Conservation (phyloP, 257 asterid genomes). For the Scutellaria minor region DNA sequence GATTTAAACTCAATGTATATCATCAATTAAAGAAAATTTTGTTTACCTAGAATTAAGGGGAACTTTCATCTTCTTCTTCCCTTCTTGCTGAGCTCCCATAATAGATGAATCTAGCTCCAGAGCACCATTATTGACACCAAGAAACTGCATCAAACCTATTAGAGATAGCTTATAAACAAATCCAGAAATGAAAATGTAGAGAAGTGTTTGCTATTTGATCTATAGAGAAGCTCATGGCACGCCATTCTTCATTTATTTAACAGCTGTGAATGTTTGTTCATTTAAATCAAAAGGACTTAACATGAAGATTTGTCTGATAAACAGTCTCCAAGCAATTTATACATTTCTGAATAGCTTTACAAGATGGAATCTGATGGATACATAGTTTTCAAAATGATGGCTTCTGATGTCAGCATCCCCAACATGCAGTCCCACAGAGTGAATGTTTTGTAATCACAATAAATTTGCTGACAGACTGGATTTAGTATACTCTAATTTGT, state of each 20-base stretch:
- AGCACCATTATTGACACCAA: slow-evolving; percentile 89
- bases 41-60: slow-evolving; percentile 92
- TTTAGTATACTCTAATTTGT: not conserved
- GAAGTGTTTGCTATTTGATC: slow-evolving; percentile 15
- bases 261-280: slow-evolving; percentile 18
- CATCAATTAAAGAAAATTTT: slow-evolving; percentile 17
- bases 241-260: slow-evolving; percentile 10
- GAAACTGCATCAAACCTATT: slow-evolving; percentile 76
- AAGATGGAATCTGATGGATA: slow-evolving; percentile 20
- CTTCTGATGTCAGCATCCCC: slow-evolving; percentile 21
- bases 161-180: slow-evolving; percentile 50
- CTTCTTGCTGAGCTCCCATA: slow-evolving; percentile 93
- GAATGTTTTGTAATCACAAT: not conserved
- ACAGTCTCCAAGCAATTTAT: slow-evolving; percentile 27
- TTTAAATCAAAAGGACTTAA: slow-evolving; percentile 23
- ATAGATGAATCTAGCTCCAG: slow-evolving; percentile 86
- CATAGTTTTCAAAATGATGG: slow-evolving; percentile 18
- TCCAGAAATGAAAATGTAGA: slow-evolving; percentile 32
- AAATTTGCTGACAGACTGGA: slow-evolving; percentile 16
- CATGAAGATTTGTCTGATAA: slow-evolving; percentile 13
- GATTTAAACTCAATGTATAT: not conserved
- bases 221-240: slow-evolving; percentile 6
- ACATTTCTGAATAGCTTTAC: slow-evolving; percentile 24
- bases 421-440: not conserved
- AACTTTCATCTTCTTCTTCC: slow-evolving; percentile 75